Evolutionary conservation across 805 yeast species (phyloP).

Genomic region (Candida berthetii): DNA sequence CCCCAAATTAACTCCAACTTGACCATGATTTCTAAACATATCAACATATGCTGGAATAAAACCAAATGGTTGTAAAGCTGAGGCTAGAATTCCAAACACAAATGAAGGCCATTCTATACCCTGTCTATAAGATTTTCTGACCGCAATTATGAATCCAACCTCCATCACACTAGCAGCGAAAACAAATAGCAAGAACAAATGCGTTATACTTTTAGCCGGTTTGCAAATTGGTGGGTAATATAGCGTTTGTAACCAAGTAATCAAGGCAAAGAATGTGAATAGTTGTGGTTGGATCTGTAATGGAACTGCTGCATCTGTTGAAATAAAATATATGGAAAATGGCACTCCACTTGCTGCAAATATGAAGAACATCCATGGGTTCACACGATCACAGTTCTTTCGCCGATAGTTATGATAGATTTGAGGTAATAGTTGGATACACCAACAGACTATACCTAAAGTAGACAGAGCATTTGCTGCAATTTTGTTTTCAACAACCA

Average conservation of each 20-base stretch:
- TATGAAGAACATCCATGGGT: slow-evolving; percentile 77
- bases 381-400: slow-evolving; percentile 81
- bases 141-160: slow-evolving; percentile 64
- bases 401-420: slow-evolving; percentile 64
- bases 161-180: slow-evolving; percentile 51
- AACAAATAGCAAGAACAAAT: slow-evolving; percentile 31
- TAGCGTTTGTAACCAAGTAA: slow-evolving; percentile 65
- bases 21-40: too few species aligned
- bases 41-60: slow-evolving; percentile 85
- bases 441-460: slow-evolving; percentile 88
- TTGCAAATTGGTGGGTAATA: slow-evolving; percentile 63
- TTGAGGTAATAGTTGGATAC: slow-evolving; percentile 86
- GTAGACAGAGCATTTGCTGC: slow-evolving; percentile 79
- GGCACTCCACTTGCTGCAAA: slow-evolving; percentile 77
- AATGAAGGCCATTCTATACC: slow-evolving; percentile 62
- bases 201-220: slow-evolving; percentile 25
- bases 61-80: slow-evolving; percentile 53
- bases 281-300: slow-evolving; percentile 84
- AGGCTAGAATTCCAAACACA: slow-evolving; percentile 71
- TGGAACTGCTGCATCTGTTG: slow-evolving; percentile 66
- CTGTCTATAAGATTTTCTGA: slow-evolving; percentile 44
- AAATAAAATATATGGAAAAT: slow-evolving; percentile 77
- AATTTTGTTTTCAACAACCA: too few species aligned
- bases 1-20: slow-evolving; percentile 83
- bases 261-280: slow-evolving; percentile 61